These are phyloP conservation scores for Trichoderma harzianum DNA, from an alignment of 2,329 filamentous ascomycete species.

Conservation along the genomic window DNA sequence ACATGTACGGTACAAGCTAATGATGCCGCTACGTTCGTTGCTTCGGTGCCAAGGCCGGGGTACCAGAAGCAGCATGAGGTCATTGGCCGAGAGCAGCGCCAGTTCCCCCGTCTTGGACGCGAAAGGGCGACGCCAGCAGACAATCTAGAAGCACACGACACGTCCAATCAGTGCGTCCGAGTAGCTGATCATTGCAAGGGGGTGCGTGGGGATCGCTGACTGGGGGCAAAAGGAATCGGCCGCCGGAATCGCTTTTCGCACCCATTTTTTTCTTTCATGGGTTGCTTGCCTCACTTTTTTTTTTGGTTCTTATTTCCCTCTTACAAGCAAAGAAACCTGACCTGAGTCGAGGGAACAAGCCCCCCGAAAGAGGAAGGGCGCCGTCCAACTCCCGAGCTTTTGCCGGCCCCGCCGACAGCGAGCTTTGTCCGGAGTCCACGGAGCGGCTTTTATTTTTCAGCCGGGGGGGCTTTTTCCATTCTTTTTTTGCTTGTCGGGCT, in stretches of 20 bases:
- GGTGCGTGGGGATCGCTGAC: not conserved
- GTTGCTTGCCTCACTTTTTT: not conserved
- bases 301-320: not conserved
- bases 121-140: constrained; percentile 11
- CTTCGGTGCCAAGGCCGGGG: constrained; percentile 16
- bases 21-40: not conserved
- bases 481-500: not conserved
- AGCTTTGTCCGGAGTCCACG: constrained; percentile 18
- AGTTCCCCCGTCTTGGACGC: not conserved
- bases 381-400: constrained; percentile 7
- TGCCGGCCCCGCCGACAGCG: constrained; percentile 2
- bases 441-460: constrained; percentile 18
- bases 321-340: not conserved
- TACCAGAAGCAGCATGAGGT: constrained; percentile 16
- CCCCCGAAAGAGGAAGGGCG: not conserved
- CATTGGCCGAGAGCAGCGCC: constrained; percentile 9
- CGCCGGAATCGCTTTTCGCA: not conserved
- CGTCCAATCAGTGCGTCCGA: not conserved
- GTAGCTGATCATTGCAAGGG: constrained; percentile 7
- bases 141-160: constrained; percentile 13
- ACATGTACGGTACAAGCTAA: not conserved
- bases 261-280: not conserved
- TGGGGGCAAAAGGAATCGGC: not conserved
- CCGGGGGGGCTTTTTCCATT: not conserved
- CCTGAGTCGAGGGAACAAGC: not conserved